Base-by-base conservation (phyloP, 1,139 yeast genomes). In the Candida smagusa region DNA sequence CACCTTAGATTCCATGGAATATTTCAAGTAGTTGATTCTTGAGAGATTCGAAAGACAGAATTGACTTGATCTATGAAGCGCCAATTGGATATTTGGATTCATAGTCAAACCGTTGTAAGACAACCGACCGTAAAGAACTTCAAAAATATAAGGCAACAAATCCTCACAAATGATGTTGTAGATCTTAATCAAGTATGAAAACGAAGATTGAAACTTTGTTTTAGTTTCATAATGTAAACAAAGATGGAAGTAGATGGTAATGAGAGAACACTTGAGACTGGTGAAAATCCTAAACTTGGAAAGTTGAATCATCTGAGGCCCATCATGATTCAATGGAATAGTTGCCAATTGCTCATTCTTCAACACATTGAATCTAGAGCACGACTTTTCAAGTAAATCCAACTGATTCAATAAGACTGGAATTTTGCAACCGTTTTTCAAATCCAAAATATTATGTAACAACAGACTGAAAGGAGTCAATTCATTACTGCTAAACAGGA, bases 121-220 rank as follows among this genome's bases (percentile, higher is more conserved):
- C n/a, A 48, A 49, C 12, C 50, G 52, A 2, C 64, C 65, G 33
- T 52, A 47, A 22, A 60, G 32, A 8, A 59, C 46, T 11, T 48
- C 50, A 30, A 43, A 49, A 24, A 45, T 48, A 34, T 56, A 52
- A 2, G 60, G 60, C 41, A 57, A 44, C 9, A 57, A 38, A 25
- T 56, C 53, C 9, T 53, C 54, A 2, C 43, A 37, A 28, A 46
- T 43, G 8, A 47, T 46, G 11, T 48, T 43, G 28, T 53, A 41
- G 16, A 51, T 44, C 31, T 52, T 55, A 39, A 55, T 54, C 41
- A 59, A 46, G 44, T 68, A 69, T 39, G 53, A 59, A 43, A 48
- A 58, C 2, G 68, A 45, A 23, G 55, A 47, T 8, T 52, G 52
- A 8, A 43, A 28, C 13, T 59, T 53, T 3, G 51, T 40, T 33